A percentile compares a stretch with the other conserved stretches of the same genome.
Conservation (phyloP, 805 yeast genomes). For the Blastobotrys attinorum region DNA sequence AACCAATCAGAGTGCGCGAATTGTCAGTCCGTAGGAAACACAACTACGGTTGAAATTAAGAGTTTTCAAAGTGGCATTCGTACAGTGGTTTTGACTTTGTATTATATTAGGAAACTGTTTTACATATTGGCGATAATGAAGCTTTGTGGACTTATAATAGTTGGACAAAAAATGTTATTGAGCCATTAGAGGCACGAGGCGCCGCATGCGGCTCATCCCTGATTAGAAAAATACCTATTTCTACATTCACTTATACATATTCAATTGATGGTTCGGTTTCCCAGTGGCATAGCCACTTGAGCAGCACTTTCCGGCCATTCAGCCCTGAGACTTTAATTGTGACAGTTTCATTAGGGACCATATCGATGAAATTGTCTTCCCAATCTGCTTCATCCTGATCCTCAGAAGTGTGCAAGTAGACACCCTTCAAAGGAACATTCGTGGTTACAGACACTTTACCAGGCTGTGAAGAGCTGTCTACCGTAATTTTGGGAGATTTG, state of each 20-base stretch:
- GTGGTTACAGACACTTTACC: neutral
- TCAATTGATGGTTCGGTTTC: slow-evolving; percentile 19
- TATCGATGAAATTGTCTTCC: slow-evolving; percentile 3
- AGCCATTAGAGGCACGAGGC: too few species aligned
- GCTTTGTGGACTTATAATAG: too few species aligned
- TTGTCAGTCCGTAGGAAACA: too few species aligned
- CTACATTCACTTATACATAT: too few species aligned
- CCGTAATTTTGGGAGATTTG: neutral
- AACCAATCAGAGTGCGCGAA: neutral
- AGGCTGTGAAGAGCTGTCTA: neutral
- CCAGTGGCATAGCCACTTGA: slow-evolving; percentile 5
- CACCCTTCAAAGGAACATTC: slow-evolving; percentile 1
- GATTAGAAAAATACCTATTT: too few species aligned
- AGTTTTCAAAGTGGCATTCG: too few species aligned
- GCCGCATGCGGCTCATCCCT: too few species aligned
- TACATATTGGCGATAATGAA: too few species aligned
- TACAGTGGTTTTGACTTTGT: too few species aligned
- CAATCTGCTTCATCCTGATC: slow-evolving; percentile 1
- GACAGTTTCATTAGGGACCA: slow-evolving; percentile 2
- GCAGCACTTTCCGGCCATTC: neutral
- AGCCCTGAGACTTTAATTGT: neutral
- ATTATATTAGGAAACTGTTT: too few species aligned
- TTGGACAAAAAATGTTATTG: too few species aligned
- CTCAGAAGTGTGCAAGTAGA: neutral
- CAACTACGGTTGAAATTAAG: too few species aligned